Evolutionary conservation across 257 asterid genomes (phyloP), one percentile per base, ranked within the genome.

Genomic region (Ligustrum vulgare): DNA sequence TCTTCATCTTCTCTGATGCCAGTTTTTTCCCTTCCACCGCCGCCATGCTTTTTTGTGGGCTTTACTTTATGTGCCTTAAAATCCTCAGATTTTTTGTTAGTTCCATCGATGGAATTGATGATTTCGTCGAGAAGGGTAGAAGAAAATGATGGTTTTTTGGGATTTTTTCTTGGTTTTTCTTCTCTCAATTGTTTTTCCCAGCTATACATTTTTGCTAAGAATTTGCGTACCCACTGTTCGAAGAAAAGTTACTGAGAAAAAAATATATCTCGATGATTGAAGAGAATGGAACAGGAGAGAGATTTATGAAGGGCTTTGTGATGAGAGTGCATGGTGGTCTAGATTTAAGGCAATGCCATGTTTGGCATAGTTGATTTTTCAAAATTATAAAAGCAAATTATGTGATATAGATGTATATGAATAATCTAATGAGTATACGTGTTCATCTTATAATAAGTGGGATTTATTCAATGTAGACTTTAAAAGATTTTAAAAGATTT

Each of bases 51-150:
- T 73, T 41, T 37, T n/a, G 36, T 43, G n/a, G 70, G 45, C 16
- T 70, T 66, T 28, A 64, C 62, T 37, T 41, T 49, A 37, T 49
- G 23, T 68, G 66, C 39, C n/a, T 65, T 72, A 0, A 62, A 32
- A 18, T 28, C 65, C 47, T 72, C 66, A 51, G 70, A 3, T 51
- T 64, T 64, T 9, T 77, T 80, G 16, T 78, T 82, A 25, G 73
- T 70, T 5, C 77, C 85, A 74, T 91, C 97, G 34, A 91, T 89
- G 32, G 95, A 91, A 34, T 86, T 89, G 81, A 82, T 85, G 74
- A 91, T 91, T 86, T 91, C 90, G 47, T 91, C 97, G 20, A 89
- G 94, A 47, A 91, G 93, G 39, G 82, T 67, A 69, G 95, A 84
- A 67, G 95, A 91, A 70, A 91, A 91, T 1, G 97, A 89, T 13